A percentile compares a stretch with the other conserved stretches of the same genome.
These are phyloP conservation scores for Capsicum baccatum DNA, from an alignment of 257 asterid species.

Conservation along the genomic window DNA sequence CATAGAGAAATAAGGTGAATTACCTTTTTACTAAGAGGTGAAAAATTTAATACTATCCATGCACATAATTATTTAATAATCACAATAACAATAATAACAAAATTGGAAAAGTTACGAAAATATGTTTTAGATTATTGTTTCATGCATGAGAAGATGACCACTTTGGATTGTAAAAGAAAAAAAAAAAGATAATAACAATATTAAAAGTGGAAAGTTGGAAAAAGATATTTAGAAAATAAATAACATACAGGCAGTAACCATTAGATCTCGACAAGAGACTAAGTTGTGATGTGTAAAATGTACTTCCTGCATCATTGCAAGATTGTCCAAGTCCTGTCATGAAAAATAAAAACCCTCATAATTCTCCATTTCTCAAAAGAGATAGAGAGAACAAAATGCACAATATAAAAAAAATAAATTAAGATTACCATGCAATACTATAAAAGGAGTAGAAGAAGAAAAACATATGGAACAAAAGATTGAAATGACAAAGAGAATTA, in stretches of 20 bases:
- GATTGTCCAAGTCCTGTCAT: constrained; percentile 35
- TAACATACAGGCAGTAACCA: constrained; percentile 35
- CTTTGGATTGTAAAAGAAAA: neutral
- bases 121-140: neutral
- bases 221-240: too few relatives aligned
- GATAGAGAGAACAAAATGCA: too few relatives aligned
- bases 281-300: constrained; percentile 5
- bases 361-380: neutral
- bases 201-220: neutral
- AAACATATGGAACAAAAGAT: constrained; percentile 14
- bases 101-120: neutral
- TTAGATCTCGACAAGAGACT: constrained; percentile 26
- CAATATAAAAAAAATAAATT: neutral
- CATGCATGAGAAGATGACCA: neutral
- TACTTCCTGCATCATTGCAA: constrained; percentile 25
- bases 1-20: too few relatives aligned
- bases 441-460: constrained; percentile 39
- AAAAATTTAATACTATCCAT: too few relatives aligned
- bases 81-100: neutral
- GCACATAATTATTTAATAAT: too few relatives aligned
- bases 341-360: neutral
- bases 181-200: too few relatives aligned
- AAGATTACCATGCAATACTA: constrained; percentile 40
- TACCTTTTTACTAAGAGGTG: too few relatives aligned
- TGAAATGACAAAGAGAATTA: constrained; percentile 3